Percentiles rank a stretch among this genome's conserved stretches.
These are phyloP conservation scores for Dioscorea alata DNA, from an alignment of 106 monocot genomes.

Conservation along the genomic window DNA sequence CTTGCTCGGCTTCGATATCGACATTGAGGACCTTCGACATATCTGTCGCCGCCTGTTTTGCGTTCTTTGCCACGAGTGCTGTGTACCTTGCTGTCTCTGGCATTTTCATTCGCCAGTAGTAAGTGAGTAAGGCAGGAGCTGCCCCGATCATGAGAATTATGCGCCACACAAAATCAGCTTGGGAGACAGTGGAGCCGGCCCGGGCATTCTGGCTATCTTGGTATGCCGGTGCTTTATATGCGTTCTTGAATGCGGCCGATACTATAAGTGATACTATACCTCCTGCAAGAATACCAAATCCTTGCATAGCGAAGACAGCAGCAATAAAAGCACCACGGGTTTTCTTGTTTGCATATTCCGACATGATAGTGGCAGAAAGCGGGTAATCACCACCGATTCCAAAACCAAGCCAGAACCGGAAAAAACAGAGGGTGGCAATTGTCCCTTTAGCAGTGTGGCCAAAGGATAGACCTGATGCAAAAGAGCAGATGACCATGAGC, in stretches of 20 bases:
- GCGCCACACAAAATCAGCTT: constrained; percentile 16
- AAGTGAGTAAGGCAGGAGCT: too few relatives aligned
- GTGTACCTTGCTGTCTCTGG: too few relatives aligned
- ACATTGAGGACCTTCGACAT: constrained; percentile 57
- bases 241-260: constrained; percentile 25
- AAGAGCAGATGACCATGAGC: constrained; percentile 56
- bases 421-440: constrained; percentile 63
- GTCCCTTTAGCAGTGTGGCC: constrained; percentile 27
- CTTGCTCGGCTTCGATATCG: neutral
- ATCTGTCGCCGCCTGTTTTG: constrained; percentile 50
- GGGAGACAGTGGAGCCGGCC: constrained; percentile 28
- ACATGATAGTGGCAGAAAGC: constrained; percentile 83
- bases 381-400: constrained; percentile 85
- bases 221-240: constrained; percentile 31
- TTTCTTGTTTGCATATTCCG: constrained; percentile 82
- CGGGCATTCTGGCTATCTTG: constrained; percentile 2
- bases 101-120: too few relatives aligned
- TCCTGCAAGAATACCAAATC: constrained; percentile 60
- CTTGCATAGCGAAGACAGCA: constrained; percentile 78
- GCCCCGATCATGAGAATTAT: too few relatives aligned
- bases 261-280: constrained; percentile 45
- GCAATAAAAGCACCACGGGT: constrained; percentile 77
- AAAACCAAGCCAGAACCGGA: constrained; percentile 86
- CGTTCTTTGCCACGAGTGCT: constrained; percentile 43
- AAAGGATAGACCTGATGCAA: constrained; percentile 62